Base-by-base conservation (phyloP, 305 asterid genomes). In the Fraxinus xanthoxyloides region DNA sequence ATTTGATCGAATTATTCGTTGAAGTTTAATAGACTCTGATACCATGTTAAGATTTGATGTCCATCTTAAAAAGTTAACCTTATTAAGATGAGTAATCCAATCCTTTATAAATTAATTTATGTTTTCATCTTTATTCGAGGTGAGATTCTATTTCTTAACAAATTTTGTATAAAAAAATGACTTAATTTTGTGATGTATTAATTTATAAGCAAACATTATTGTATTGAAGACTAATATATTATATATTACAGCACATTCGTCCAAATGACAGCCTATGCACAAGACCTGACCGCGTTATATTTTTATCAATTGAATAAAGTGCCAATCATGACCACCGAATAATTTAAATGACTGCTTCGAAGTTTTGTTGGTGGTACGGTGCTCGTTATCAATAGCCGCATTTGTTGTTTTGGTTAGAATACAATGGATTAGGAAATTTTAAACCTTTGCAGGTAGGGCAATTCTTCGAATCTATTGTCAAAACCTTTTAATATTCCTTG, bases 231-330 rank as follows among this genome's bases (percentile, higher is more conserved):
- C 34, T 77, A 63, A n/a, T 34, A n/a, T 32, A 32, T 32, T 32
- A n/a, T n/a, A n/a, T 30, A 17, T 15, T 15, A 31, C 28, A 72
- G n/a, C 85, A 74, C 73, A 83, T 74, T 78, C 73, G 67, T 81
- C 85, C 85, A 83, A 81, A 80, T 73, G 84, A 81, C 87, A 81
- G 87, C 85, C 69, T 8, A 21, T 59, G 69, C 30, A 21, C 5
- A 56, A 40, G 78, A 24, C 63, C 61, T n/a, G 63, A n/a, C 40
- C 28, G 77, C 61, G 65, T 59, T 73, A 38, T 56, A 72, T 70
- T 61, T 80, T 54, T 30, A 78, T 61, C 35, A 7, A 5, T 34
- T 78, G 38, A 28, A 78, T 81, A 76, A 81, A 78, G 63, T 75
- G 79, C 56, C 81, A 70, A 70, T 56, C 78, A 73, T 74, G 86